Evolutionary conservation across 306 rosid genomes (phyloP).

Genomic region (Myrica gale): DNA sequence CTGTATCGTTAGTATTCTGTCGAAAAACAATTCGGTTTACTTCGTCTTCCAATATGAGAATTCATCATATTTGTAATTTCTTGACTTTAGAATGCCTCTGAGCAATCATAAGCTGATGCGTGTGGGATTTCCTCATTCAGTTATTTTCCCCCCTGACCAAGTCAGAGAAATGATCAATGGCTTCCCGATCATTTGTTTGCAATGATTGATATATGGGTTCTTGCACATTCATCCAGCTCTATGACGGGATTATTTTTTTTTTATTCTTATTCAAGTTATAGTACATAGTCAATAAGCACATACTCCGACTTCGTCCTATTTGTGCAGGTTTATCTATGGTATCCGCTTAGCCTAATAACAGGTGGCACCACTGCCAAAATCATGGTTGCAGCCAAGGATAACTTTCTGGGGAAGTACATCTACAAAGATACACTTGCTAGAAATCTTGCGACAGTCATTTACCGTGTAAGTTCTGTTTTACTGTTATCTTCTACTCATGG

Average conservation of each 20-base stretch:
- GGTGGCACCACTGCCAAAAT: slow-evolving; percentile 98
- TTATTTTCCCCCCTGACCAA: not conserved
- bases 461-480: slow-evolving; percentile 43
- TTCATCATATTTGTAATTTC: not conserved
- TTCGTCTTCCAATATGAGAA: not conserved
- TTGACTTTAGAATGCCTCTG: too few species aligned
- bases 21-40: not conserved
- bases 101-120: not conserved
- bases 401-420: slow-evolving; percentile 83
- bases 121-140: not conserved
- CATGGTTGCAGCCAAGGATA: slow-evolving; percentile 93
- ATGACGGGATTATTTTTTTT: not conserved
- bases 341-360: slow-evolving; percentile 79
- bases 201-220: not conserved
- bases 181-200: not conserved
- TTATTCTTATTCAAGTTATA: not conserved
- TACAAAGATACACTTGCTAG: slow-evolving; percentile 88
- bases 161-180: not conserved
- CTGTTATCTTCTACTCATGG: not conserved
- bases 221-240: not conserved
- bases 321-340: slow-evolving; percentile 78
- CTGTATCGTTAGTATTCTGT: not conserved
- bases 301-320: not conserved
- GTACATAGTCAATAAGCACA: not conserved
- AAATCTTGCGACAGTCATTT: slow-evolving; percentile 91